Evolutionary conservation across 2,329 filamentous ascomycete genomes (phyloP).

Genomic region (Hypoxylon sp.): DNA sequence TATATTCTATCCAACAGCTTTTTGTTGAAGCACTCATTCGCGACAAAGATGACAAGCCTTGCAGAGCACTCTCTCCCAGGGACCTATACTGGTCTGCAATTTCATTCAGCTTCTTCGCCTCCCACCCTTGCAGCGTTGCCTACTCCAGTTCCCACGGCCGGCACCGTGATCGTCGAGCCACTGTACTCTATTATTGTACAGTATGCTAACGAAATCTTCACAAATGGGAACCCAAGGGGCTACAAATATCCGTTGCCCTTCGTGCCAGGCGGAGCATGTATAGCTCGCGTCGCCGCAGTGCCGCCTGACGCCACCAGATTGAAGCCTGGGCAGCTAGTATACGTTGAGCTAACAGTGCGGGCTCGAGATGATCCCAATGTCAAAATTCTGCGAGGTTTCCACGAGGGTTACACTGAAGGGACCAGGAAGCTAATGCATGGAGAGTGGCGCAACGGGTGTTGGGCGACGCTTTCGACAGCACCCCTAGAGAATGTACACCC

Average conservation of each 20-base stretch:
- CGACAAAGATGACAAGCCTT: slow-evolving; percentile 27
- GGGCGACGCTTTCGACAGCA: slow-evolving; percentile 27
- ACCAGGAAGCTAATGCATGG: slow-evolving; percentile 29
- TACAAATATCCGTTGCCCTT: slow-evolving; percentile 40
- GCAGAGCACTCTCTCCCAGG: slow-evolving; percentile 30
- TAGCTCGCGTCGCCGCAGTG: slow-evolving; percentile 38
- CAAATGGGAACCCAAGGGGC: slow-evolving; percentile 39
- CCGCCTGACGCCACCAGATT: slow-evolving; percentile 33
- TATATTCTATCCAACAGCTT: neutral
- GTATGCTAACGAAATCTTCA: slow-evolving; percentile 42
- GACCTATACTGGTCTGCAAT: slow-evolving; percentile 36
- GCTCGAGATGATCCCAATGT: slow-evolving; percentile 37
- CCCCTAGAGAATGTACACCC: slow-evolving; percentile 36
- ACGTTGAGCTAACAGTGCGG: slow-evolving; percentile 39
- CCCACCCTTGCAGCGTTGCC: slow-evolving; percentile 28
- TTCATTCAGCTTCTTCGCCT: slow-evolving; percentile 36
- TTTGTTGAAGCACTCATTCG: slow-evolving; percentile 3
- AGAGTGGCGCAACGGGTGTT: slow-evolving; percentile 37
- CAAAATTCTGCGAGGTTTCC: slow-evolving; percentile 34
- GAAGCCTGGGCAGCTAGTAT: slow-evolving; percentile 37
- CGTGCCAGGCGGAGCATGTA: slow-evolving; percentile 38
- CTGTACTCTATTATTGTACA: slow-evolving; percentile 42
- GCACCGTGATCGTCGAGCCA: slow-evolving; percentile 39
- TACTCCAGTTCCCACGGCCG: slow-evolving; percentile 34
- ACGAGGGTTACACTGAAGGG: slow-evolving; percentile 30